These are phyloP conservation scores for Phoma sp. DNA, from an alignment of 2,329 filamentous ascomycete genomes.

Conservation along the genomic window DNA sequence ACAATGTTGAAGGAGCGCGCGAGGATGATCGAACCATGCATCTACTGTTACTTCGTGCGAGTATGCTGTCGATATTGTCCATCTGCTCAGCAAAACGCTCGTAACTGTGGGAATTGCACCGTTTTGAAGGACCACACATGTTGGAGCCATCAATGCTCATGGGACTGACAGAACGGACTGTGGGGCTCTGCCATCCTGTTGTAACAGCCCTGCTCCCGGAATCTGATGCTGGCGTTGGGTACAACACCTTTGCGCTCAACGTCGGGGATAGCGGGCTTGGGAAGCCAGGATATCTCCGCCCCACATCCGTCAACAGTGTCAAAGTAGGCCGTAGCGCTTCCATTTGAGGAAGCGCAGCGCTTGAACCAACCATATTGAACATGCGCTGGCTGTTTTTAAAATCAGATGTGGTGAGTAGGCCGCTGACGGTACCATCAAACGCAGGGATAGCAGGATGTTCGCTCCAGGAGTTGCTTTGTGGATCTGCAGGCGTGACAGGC, in stretches of 20 bases:
- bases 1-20: slow-evolving; percentile 8
- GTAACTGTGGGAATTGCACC: slow-evolving; percentile 23
- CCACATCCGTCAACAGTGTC: slow-evolving; percentile 37
- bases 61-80: slow-evolving; percentile 24
- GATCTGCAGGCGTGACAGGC: background rate
- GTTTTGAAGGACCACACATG: slow-evolving; percentile 29
- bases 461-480: background rate
- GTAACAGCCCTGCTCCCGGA: slow-evolving; percentile 18
- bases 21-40: background rate
- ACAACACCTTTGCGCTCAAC: slow-evolving; percentile 33
- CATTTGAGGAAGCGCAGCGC: slow-evolving; percentile 6
- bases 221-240: slow-evolving; percentile 37
- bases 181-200: slow-evolving; percentile 20
- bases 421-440: background rate
- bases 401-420: background rate
- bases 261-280: slow-evolving; percentile 43
- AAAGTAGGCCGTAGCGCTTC: slow-evolving; percentile 20
- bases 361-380: slow-evolving; percentile 29
- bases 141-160: slow-evolving; percentile 40
- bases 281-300: slow-evolving; percentile 43
- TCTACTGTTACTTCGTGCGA: slow-evolving; percentile 2
- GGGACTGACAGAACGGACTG: slow-evolving; percentile 21
- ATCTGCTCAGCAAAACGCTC: slow-evolving; percentile 21
- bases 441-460: background rate
- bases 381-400: slow-evolving; percentile 9